Evolutionary conservation across 1,284 basidiomycete species (phyloP), one percentile per base, ranked within the genome.

Genomic region (Pterula multifida): DNA sequence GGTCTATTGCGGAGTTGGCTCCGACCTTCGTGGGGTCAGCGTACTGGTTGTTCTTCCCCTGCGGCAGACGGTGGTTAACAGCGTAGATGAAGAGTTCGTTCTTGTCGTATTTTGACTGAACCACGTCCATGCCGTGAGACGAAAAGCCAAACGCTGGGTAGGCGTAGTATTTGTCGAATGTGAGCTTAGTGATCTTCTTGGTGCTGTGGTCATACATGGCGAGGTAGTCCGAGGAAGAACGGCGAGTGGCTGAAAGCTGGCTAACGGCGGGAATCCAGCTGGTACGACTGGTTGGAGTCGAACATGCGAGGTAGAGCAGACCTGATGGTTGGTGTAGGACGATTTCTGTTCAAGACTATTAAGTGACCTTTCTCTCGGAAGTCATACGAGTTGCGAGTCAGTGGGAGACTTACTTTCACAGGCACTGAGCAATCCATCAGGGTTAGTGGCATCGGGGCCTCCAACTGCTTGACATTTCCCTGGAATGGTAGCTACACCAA

Each of bases 261-360:
- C 19, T 23, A 11, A 47, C 26, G 24, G 45, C 26, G 13, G 45
- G 45, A 3, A 23, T 47, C 45, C 45, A 47, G 24, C 13, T 17
- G 22, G 12, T 28, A 4, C 45, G 9, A 25, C 24, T 26, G 4
- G 4, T 3, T 4, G 13, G 45, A 4, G 45, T 47, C 9, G 45
- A 47, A 26, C 45, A 47, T 6, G 45, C 45, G 13, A 47, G 13
- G 26, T 24, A 47, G 45, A 47, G 45, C 12, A n/a, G 12, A 4
- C 23, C 45, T 9, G 13, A 17, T 9, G 26, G 26, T 25, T 13
- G 24, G 22, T 47, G 45, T 23, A 47, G 45, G 15, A 26, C 12
- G 22, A 47, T 23, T 19, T 47, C 45, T 47, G 39, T 42, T 42
- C 4, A 42, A 22, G 4, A 42, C n/a, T 6, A 42, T n/a, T 32